Evolutionary conservation across 495 filamentous ascomycete species (phyloP), one percentile per base, ranked within the genome.

Genomic region (Daldinia vernicosa): DNA sequence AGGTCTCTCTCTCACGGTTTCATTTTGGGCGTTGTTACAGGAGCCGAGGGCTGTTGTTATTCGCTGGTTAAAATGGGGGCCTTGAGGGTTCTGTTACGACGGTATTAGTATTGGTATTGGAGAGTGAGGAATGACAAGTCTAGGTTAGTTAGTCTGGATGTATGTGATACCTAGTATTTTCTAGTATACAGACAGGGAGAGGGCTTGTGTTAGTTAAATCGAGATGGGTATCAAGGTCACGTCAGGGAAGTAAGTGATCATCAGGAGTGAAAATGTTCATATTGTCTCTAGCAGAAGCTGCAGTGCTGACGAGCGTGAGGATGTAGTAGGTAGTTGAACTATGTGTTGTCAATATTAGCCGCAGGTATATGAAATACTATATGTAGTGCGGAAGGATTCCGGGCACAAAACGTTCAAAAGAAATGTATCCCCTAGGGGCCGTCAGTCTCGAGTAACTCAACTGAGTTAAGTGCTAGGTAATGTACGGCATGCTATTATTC

Each of bases 11-110:
- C 39, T 40, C 6, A 30, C 14, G 26, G 26, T 53, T 15, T 15
- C 11, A 53, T 53, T 47, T 40, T n/a, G 27, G 50, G 15, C 26
- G 26, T 30, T n/a, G 50, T 53, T 53, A 53, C 50, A 53, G 50
- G 27, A 30, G 50, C 50, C 50, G 50, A 53, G 24, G 50, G 12
- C 5, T 6, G 12, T 1, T 30, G 24, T 30, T 57, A 57, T 57
- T 57, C 30, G 53, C 53, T 37, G 53, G 28, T 57, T 32, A 33
- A 57, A 33, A 57, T 57, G 30, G 15, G 50, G 50, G 50, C 14
- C 26, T 27, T 27, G 12, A 53, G 26, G 50, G 24, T 28, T 53
- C 24, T 30, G 24, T 30, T 14, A 24, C 50, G 27, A 53, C 22
- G 33, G 32, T 33, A 9, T 33, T 33, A 9, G 32, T 32, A 2